Evolutionary conservation across 768 basidiomycete species (phyloP).

Genomic region (Pulveroboletus frians): DNA sequence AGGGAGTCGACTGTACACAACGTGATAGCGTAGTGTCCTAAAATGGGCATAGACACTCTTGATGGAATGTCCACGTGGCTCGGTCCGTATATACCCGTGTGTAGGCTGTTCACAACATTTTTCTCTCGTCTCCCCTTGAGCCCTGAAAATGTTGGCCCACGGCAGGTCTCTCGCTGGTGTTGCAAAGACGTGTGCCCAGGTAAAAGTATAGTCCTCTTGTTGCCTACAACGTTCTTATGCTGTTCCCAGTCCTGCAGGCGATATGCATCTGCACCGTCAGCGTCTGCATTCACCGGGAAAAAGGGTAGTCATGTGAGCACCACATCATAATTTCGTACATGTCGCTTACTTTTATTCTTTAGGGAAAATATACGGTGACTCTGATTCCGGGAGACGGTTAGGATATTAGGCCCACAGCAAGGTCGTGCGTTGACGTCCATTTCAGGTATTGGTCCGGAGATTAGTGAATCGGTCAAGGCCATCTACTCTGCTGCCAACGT

Average conservation of each 20-base stretch:
- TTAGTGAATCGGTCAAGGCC: constrained; percentile 90
- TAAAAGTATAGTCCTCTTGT: constrained; percentile 25
- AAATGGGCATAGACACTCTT: constrained; percentile 2
- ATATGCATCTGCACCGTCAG: constrained; percentile 71
- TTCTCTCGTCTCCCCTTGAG: constrained; percentile 16
- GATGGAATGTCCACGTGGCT: constrained; percentile 15
- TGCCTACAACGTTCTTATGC: constrained; percentile 10
- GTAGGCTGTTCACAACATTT: constrained; percentile 6
- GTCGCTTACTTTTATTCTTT: constrained; percentile 7
- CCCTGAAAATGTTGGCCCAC: constrained; percentile 51
- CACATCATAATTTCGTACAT: neutral
- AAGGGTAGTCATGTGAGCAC: constrained; percentile 77
- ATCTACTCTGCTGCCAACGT: constrained; percentile 90
- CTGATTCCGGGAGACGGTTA: constrained; percentile 94
- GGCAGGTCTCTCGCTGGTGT: constrained; percentile 48
- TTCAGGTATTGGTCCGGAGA: constrained; percentile 96
- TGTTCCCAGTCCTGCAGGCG: constrained; percentile 45
- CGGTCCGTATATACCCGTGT: constrained; percentile 23
- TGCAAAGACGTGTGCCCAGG: constrained; percentile 48
- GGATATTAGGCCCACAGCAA: constrained; percentile 10
- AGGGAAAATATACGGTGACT: constrained; percentile 97
- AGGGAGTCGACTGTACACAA: too few relatives aligned
- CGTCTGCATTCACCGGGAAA: constrained; percentile 85
- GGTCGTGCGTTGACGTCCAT: constrained; percentile 14
- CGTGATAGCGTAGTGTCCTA: neutral